Evolutionary conservation across 2,329 filamentous ascomycete genomes (phyloP).

Genomic region (Pseudogymnoascus sp.): DNA sequence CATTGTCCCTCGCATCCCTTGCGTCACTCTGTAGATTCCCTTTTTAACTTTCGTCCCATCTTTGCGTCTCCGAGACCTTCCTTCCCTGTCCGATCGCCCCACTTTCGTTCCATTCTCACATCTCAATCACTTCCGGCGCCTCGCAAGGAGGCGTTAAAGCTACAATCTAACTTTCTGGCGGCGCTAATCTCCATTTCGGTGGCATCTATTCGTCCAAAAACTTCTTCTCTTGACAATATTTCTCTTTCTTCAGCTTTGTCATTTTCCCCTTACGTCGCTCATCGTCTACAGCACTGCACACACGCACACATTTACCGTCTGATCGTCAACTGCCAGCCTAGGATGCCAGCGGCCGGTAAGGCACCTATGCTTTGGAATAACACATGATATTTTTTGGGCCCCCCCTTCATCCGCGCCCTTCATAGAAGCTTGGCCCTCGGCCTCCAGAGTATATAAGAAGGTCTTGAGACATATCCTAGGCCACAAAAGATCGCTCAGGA

Average conservation of each 20-base stretch:
- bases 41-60: constrained; percentile 6
- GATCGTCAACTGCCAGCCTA: neutral
- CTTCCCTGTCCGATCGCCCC: neutral
- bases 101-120: constrained; percentile 8
- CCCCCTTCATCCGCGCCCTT: neutral
- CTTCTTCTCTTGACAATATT: neutral
- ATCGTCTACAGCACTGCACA: neutral
- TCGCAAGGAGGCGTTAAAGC: neutral
- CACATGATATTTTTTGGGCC: constrained; percentile 5
- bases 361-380: neutral
- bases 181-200: constrained; percentile 1
- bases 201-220: neutral
- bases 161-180: neutral
- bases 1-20: neutral
- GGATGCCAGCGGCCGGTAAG: neutral
- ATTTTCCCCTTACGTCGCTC: neutral
- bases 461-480: neutral
- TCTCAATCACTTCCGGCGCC: neutral
- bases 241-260: neutral
- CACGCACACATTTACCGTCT: neutral
- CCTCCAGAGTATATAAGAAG: neutral
- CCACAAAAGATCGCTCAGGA: neutral
- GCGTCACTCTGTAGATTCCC: constrained; percentile 5
- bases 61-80: constrained; percentile 1
- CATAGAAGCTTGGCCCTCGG: neutral